Evolutionary conservation across 139 green algal species (phyloP).

Genomic region (Nannochloris sp.): DNA sequence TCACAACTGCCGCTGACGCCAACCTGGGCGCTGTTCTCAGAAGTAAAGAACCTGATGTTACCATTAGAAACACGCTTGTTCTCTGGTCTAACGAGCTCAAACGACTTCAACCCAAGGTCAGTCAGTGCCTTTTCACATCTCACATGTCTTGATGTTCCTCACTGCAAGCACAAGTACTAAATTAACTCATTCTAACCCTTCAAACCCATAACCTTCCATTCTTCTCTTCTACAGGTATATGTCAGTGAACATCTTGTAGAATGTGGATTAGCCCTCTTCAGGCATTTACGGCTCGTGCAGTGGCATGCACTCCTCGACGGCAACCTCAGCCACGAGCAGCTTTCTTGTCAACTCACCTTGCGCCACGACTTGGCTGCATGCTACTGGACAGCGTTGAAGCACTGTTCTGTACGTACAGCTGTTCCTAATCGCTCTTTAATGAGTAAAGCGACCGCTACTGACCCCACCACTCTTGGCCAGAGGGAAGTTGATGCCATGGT

Average conservation of each 20-base stretch:
- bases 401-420: constrained; percentile 22
- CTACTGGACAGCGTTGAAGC: constrained; percentile 34
- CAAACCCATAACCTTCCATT: too few relatives aligned
- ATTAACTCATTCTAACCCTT: background rate
- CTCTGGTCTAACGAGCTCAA: constrained; percentile 13
- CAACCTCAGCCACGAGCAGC: background rate
- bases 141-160: background rate
- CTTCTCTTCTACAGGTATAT: constrained; percentile 6
- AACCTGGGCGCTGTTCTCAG: background rate
- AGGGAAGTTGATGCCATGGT: constrained; percentile 21
- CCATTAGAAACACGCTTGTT: background rate
- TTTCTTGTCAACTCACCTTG: constrained; percentile 9
- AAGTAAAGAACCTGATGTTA: background rate
- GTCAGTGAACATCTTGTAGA: constrained; percentile 23
- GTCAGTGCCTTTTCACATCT: background rate
- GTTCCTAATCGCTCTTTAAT: constrained; percentile 34
- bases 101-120: constrained; percentile 31
- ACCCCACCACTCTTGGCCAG: constrained; percentile 6
- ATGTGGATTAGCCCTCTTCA: constrained; percentile 29
- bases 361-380: constrained; percentile 30
- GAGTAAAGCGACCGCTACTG: constrained; percentile 17
- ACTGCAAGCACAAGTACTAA: background rate
- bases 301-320: background rate
- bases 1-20: background rate
- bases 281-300: constrained; percentile 19